Conservation (phyloP, 345 rosid genomes). For the Sisymbrium altissimum region DNA sequence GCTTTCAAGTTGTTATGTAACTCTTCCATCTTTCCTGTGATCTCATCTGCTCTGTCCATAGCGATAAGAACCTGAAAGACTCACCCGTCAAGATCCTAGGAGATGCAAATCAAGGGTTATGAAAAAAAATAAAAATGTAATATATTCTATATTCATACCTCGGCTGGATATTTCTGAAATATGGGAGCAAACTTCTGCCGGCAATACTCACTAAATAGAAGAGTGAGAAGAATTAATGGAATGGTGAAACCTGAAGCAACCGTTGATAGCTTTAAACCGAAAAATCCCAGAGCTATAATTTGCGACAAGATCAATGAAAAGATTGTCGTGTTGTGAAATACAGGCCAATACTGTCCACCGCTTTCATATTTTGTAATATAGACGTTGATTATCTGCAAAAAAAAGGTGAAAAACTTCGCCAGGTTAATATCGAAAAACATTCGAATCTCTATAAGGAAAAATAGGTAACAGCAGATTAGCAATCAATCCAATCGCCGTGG, state of each 20-base stretch:
- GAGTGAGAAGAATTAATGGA: conserved; percentile 63
- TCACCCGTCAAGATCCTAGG: conserved; percentile 24
- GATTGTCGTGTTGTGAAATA: conserved; percentile 79
- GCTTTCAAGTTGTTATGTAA: conserved; percentile 41
- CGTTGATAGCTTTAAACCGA: conserved; percentile 67
- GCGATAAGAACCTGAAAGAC: conserved; percentile 57
- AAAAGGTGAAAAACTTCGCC: background rate
- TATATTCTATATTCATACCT: conserved; percentile 41
- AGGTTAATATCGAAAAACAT: background rate
- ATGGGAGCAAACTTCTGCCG: conserved; percentile 66
- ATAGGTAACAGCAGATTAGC: background rate
- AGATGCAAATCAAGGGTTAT: background rate
- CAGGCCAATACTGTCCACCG: conserved; percentile 87
- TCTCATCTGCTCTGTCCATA: conserved; percentile 81
- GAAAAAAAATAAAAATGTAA: background rate
- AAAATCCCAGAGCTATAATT: conserved; percentile 78
- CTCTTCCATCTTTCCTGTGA: conserved; percentile 52
- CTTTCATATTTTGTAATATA: conserved; percentile 68
- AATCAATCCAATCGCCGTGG: background rate
- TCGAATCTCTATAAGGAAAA: background rate
- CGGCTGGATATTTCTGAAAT: conserved; percentile 58
- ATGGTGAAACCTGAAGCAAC: conserved; percentile 73
- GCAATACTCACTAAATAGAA: conserved; percentile 80
- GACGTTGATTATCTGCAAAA: conserved; percentile 73
- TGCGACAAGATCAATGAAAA: conserved; percentile 82